Percentiles rank a stretch among this genome's conserved stretches.
Conservation (phyloP, 495 filamentous ascomycete genomes). For the Coniosporium apollinis region DNA sequence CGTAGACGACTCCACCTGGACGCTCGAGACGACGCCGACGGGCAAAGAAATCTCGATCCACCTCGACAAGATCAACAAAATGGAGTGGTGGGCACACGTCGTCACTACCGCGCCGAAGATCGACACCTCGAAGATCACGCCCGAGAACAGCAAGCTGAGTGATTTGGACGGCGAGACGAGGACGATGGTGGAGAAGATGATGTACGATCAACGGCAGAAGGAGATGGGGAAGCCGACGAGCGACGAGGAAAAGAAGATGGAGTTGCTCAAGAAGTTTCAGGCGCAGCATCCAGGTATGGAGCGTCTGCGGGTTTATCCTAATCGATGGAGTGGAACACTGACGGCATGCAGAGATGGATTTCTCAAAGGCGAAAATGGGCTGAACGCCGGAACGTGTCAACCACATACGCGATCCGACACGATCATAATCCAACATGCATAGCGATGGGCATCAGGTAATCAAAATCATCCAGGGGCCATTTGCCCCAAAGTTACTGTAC, state of each 20-base stretch:
- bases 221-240: slow-evolving; percentile 74
- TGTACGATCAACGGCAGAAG: slow-evolving; percentile 97
- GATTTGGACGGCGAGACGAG: slow-evolving; percentile 94
- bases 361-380: slow-evolving; percentile 58
- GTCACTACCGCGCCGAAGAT: slow-evolving; percentile 70
- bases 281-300: slow-evolving; percentile 39
- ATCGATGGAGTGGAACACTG: neutral
- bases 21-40: slow-evolving; percentile 50
- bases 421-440: neutral
- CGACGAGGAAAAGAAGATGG: slow-evolving; percentile 84
- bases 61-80: slow-evolving; percentile 91
- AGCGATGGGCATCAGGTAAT: neutral
- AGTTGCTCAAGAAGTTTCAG: slow-evolving; percentile 87
- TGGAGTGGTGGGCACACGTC: slow-evolving; percentile 96
- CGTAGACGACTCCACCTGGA: slow-evolving; percentile 87
- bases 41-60: slow-evolving; percentile 74
- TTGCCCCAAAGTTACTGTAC: too few relatives aligned
- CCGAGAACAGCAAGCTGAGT: slow-evolving; percentile 74
- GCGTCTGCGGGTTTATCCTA: too few relatives aligned
- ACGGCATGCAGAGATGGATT: slow-evolving; percentile 57
- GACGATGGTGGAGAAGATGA: slow-evolving; percentile 99
- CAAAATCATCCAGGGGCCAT: too few relatives aligned
- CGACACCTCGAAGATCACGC: slow-evolving; percentile 86
- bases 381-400: slow-evolving; percentile 17
- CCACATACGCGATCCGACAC: neutral